Evolutionary conservation across 495 filamentous ascomycete species (phyloP), one percentile per base, ranked within the genome.

Genomic region (Cudoniella acicularis): DNA sequence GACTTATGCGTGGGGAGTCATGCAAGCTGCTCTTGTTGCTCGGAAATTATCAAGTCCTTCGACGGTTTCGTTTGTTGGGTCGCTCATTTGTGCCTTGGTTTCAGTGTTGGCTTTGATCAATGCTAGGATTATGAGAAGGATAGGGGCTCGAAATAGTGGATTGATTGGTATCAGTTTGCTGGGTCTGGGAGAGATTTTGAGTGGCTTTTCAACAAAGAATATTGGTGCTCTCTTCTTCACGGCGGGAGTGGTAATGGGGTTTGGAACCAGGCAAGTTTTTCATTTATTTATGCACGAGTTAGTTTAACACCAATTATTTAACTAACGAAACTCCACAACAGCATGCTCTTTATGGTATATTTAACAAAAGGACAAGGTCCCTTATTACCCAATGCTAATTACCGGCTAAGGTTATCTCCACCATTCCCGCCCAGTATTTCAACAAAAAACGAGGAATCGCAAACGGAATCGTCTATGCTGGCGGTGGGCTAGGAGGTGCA

Each of bases 401-500:
- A 6, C n/a, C 43, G 18, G 6, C 30, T 42, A 49, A 73, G 76
- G 74, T 79, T 16, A 72, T 78, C 18, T 79, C 77, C 16, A 70
- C 66, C 0, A 73, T 72, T 0, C 77, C 83, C 10, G 75, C 79
- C 2, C 89, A 94, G 64, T 94, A 90, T 88, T 96, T 96, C 73
- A 76, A 74, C 40, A 84, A 82, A 27, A 80, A 80, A 10, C 82
- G 88, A n/a, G 84, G 84, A 45, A 79, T 94, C 26, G 90, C 90
- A 8, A 90, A 87, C 68, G 85, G 88, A 1, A 84, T 91, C 54
- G 82, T 86, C 1, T 82, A 89, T 0, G 79, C 83, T 13, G 91
- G 90, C 0, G 86, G 83, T 11, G 89, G 90, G 10, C 73, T 93
- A 23, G 88, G 88, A 16, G 91, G 91, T 0, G 69, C 93, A 18